Evolutionary conservation across 1,139 yeast species (phyloP).

Genomic region (Yamadazyma dushanensis): DNA sequence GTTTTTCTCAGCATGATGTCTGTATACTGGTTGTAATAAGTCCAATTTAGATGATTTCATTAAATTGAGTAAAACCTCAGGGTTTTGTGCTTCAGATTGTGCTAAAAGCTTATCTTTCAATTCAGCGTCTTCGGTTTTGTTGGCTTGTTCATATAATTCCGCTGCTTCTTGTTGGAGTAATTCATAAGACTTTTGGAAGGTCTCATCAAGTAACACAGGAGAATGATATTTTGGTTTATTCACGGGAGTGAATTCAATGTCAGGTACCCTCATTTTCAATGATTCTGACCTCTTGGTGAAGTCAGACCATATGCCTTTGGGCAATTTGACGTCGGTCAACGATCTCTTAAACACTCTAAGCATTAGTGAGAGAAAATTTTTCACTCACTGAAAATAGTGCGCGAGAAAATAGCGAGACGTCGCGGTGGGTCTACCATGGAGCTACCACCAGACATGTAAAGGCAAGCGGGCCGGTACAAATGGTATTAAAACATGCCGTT

Average conservation of each 20-base stretch:
- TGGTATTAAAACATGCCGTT: too few relatives aligned
- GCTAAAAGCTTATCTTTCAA: slow-evolving; percentile 24
- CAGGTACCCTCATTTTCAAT: slow-evolving; percentile 19
- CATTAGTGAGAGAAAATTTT: slow-evolving; percentile 8
- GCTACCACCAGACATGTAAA: too few relatives aligned
- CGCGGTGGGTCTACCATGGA: too few relatives aligned
- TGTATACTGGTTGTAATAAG: slow-evolving; percentile 73
- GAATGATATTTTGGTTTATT: slow-evolving; percentile 48
- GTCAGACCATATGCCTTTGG: slow-evolving; percentile 49
- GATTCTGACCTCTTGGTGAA: slow-evolving; percentile 42
- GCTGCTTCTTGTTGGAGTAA: slow-evolving; percentile 50
- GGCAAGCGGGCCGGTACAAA: too few relatives aligned
- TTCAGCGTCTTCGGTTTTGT: slow-evolving; percentile 13
- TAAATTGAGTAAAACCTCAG: slow-evolving; percentile 77
- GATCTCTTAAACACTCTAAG: slow-evolving; percentile 14
- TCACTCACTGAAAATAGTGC: neutral
- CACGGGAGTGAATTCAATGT: neutral
- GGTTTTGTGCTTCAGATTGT: slow-evolving; percentile 67
- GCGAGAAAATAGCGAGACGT: too few relatives aligned
- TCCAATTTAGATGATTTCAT: slow-evolving; percentile 54
- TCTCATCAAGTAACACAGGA: slow-evolving; percentile 69
- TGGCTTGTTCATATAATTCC: slow-evolving; percentile 21
- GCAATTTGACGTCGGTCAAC: slow-evolving; percentile 11
- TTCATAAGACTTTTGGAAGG: slow-evolving; percentile 68
- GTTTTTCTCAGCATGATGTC: slow-evolving; percentile 62